Percentiles rank a stretch among this genome's conserved stretches.
Evolutionary conservation across 2,329 filamentous ascomycete genomes (phyloP).

Genomic region (Ilyonectria destructans): DNA sequence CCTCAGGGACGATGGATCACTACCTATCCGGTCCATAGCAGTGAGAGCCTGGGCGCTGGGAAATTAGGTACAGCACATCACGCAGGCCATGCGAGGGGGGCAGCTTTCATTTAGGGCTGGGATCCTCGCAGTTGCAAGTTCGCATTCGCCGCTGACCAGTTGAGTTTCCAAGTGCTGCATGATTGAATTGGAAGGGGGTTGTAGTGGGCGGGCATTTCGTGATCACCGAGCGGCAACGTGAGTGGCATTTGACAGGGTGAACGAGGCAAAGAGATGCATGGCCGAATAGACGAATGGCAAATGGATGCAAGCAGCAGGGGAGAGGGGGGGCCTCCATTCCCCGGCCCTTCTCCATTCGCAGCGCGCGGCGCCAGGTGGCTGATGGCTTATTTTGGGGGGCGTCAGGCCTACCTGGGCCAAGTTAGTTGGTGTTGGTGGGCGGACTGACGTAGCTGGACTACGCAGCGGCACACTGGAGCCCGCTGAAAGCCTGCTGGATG

Average conservation of each 20-base stretch:
- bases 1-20: constrained; percentile 28
- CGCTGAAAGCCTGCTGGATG: constrained; percentile 22
- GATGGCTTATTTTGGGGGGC: constrained; percentile 35
- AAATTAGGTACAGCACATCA: constrained; percentile 36
- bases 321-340: constrained; percentile 28
- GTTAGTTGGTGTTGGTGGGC: constrained; percentile 11
- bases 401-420: constrained; percentile 22
- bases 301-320: constrained; percentile 31
- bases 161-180: constrained; percentile 25
- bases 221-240: constrained; percentile 1
- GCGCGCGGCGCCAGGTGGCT: constrained; percentile 29
- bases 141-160: constrained; percentile 12
- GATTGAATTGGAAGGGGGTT: constrained; percentile 27
- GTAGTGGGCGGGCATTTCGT: constrained; percentile 11
- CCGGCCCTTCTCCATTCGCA: constrained; percentile 30
- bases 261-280: constrained; percentile 17
- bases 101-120: constrained; percentile 29
- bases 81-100: constrained; percentile 29
- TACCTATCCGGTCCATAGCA: constrained; percentile 22
- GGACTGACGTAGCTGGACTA: constrained; percentile 31
- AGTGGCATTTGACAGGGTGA: constrained; percentile 9
- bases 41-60: constrained; percentile 31
- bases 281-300: constrained; percentile 24
- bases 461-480: constrained; percentile 13
- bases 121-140: constrained; percentile 27